Conservation (phyloP, 1,284 basidiomycete genomes). For the Leccinum angustisporum region DNA sequence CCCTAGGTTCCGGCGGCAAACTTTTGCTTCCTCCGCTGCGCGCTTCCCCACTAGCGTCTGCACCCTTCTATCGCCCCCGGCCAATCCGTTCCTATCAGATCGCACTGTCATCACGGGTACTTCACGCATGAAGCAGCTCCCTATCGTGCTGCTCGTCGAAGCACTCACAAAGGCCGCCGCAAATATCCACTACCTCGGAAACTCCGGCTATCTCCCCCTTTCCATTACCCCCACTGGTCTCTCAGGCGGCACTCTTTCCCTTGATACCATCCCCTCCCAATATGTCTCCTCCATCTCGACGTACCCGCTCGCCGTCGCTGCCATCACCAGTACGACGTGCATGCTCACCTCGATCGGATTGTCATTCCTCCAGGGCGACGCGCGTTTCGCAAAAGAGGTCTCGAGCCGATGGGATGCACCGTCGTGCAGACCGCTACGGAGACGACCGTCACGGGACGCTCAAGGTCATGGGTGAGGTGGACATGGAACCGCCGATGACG, state of each 20-base stretch:
- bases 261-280: constrained; percentile 95
- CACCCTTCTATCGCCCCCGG: too few species aligned
- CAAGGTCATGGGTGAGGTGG: constrained; percentile 63
- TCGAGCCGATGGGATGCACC: constrained; percentile 94
- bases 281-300: constrained; percentile 98
- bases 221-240: constrained; percentile 85
- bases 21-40: constrained; percentile 42
- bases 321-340: constrained; percentile 92
- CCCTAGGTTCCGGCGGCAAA: constrained; percentile 83
- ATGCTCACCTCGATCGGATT: constrained; percentile 93
- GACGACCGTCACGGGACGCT: constrained; percentile 87
- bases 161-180: constrained; percentile 85
- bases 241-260: constrained; percentile 79
- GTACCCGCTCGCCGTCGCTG: constrained; percentile 95
- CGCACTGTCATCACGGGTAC: constrained; percentile 92
- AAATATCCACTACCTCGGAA: constrained; percentile 77
- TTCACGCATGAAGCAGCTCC: constrained; percentile 96
- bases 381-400: constrained; percentile 88
- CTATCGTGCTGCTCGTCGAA: constrained; percentile 93
- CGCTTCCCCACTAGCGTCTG: too few species aligned
- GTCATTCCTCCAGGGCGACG: constrained; percentile 54
- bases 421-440: too few species aligned
- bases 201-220: constrained; percentile 86
- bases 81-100: constrained; percentile 35
- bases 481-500: constrained; percentile 98